Conservation (phyloP, 306 rosid species). For the Leucaena leucocephala region DNA sequence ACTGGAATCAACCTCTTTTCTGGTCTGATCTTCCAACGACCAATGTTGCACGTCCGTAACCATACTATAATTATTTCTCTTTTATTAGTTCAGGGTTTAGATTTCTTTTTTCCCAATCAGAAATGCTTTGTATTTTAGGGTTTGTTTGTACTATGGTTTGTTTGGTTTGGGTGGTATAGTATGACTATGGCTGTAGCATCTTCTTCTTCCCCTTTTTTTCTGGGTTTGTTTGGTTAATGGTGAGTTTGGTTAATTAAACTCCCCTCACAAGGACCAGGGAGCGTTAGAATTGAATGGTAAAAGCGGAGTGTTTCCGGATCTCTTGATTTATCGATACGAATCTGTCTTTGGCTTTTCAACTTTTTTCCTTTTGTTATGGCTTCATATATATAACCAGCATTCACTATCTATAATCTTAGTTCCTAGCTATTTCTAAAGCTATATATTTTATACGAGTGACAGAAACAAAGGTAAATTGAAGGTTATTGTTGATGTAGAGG, state of each 20-base stretch:
- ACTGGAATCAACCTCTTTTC: slow-evolving; percentile 77
- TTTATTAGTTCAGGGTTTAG: background rate
- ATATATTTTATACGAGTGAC: background rate
- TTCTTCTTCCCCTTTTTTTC: slow-evolving; percentile 10
- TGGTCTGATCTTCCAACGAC: slow-evolving; percentile 90
- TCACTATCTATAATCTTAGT: background rate
- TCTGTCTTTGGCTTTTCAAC: background rate
- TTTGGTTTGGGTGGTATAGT: slow-evolving; percentile 55
- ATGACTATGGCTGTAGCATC: slow-evolving; percentile 49
- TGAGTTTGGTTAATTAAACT: slow-evolving; percentile 50
- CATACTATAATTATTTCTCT: background rate
- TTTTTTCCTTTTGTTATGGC: background rate
- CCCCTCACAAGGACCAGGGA: slow-evolving; percentile 39
- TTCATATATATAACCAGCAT: background rate
- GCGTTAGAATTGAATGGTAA: slow-evolving; percentile 38
- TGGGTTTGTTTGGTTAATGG: slow-evolving; percentile 49
- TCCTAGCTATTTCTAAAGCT: background rate
- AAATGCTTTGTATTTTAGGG: slow-evolving; percentile 35
- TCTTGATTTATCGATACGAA: slow-evolving; percentile 17
- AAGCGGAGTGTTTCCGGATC: slow-evolving; percentile 22
- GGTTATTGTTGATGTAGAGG: slow-evolving; percentile 13
- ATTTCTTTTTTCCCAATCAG: background rate
- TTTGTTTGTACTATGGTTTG: slow-evolving; percentile 43
- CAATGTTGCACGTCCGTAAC: slow-evolving; percentile 78
- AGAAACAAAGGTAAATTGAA: slow-evolving; percentile 35